phyloP scores from a whole-genome alignment of 495 filamentous ascomycete species.

The Tuber borchii region DNA sequence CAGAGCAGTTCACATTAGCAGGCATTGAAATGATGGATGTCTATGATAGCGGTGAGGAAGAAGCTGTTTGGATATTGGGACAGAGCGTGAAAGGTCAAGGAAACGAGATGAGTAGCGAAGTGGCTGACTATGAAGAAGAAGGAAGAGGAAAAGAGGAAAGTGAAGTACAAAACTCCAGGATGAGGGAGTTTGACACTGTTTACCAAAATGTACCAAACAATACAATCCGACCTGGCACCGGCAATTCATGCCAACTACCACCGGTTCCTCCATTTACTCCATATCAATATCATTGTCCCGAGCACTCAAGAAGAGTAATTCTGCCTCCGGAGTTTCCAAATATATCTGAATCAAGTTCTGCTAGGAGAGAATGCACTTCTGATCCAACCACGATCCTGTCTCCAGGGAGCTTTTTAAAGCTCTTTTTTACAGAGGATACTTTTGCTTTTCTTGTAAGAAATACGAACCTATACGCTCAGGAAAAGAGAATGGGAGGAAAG shows the following conservation, averaged over 20 bases:
- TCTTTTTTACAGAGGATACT: background rate
- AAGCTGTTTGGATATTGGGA: background rate
- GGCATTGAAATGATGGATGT: background rate
- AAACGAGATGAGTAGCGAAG: background rate
- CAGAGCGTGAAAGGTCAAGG: background rate
- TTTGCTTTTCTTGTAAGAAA: conserved; percentile 2
- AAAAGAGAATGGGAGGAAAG: background rate
- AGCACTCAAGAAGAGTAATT: background rate
- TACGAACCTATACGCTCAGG: conserved; percentile 8
- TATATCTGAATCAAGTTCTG: background rate
- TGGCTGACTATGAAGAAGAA: background rate
- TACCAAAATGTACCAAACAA: too few species aligned
- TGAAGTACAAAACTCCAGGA: too few species aligned
- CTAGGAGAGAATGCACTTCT: background rate
- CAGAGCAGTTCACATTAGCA: too few species aligned
- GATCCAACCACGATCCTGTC: background rate
- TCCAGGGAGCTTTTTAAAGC: conserved; percentile 3
- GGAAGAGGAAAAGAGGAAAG: too few species aligned
- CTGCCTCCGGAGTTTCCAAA: background rate
- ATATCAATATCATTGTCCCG: background rate
- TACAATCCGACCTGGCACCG: background rate
- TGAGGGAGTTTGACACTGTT: too few species aligned
- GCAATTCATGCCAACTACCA: background rate
- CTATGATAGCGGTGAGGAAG: background rate
- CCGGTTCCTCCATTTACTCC: background rate